Percentiles rank a stretch among this genome's conserved stretches.
Evolutionary conservation across 768 basidiomycete species (phyloP).

Genomic region (Harrya chromipes): DNA sequence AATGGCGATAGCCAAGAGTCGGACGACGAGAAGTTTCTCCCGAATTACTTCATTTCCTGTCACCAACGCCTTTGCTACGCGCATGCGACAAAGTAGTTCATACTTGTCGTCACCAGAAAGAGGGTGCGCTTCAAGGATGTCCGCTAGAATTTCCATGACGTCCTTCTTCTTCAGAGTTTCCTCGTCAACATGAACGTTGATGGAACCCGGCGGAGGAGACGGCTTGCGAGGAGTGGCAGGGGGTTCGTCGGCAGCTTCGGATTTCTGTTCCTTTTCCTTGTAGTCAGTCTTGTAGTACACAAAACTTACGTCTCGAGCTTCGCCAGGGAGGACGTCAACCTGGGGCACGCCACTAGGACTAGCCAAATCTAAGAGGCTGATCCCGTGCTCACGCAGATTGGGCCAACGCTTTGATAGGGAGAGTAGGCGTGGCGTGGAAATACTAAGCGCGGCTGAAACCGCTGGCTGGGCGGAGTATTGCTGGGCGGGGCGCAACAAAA

Average conservation of each 20-base stretch:
- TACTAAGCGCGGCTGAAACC: conserved; percentile 77
- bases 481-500: conserved; percentile 89
- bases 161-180: conserved; percentile 56
- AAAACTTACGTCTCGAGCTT: conserved; percentile 77
- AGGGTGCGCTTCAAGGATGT: conserved; percentile 60
- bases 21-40: conserved; percentile 74
- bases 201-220: conserved; percentile 43
- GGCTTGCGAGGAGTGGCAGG: conserved; percentile 51
- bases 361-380: conserved; percentile 73
- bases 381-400: conserved; percentile 73
- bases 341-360: conserved; percentile 48
- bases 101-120: conserved; percentile 84
- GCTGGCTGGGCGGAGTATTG: conserved; percentile 90
- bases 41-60: conserved; percentile 58
- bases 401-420: conserved; percentile 86
- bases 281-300: conserved; percentile 71
- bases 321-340: conserved; percentile 62
- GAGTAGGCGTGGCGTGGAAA: conserved; percentile 76
- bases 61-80: conserved; percentile 68
- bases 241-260: conserved; percentile 43
- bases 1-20: conserved; percentile 85
- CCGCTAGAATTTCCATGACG: conserved; percentile 75
- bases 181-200: conserved; percentile 61
- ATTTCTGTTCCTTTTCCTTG: conserved; percentile 45
- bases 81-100: conserved; percentile 83